Conservation (phyloP, 495 filamentous ascomycete species). For the Hypoxylon fragiforme region DNA sequence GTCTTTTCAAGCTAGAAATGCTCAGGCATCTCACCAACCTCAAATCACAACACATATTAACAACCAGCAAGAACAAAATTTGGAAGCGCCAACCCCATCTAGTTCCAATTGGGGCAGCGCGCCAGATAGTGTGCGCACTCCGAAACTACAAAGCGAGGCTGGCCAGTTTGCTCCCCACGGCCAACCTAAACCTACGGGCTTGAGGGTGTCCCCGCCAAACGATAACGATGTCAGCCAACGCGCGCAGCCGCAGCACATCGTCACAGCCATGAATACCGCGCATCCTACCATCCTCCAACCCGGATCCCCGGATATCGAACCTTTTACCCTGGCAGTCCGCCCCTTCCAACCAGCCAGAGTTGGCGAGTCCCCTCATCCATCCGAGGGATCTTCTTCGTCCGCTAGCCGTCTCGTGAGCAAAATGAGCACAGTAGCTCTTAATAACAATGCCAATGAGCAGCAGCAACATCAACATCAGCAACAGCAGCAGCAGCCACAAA, state of each 20-base stretch:
- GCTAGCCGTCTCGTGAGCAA: slow-evolving; percentile 28
- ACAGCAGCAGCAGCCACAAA: too few species aligned
- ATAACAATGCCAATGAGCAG: background rate
- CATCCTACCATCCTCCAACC: slow-evolving; percentile 8
- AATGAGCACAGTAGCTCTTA: slow-evolving; percentile 1
- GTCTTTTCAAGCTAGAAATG: background rate
- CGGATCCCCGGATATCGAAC: background rate
- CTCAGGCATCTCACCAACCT: slow-evolving; percentile 1
- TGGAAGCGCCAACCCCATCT: slow-evolving; percentile 16
- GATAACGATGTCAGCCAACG: slow-evolving; percentile 11
- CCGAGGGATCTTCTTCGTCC: slow-evolving; percentile 10
- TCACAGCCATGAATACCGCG: slow-evolving; percentile 20
- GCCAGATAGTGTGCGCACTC: slow-evolving; percentile 16
- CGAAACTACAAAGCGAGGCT: background rate
- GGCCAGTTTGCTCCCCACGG: background rate
- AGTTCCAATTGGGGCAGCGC: slow-evolving; percentile 34
- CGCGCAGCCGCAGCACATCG: slow-evolving; percentile 30
- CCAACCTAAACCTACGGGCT: slow-evolving; percentile 10
- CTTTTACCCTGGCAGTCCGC: too few species aligned
- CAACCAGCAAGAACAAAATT: background rate
- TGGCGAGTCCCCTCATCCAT: slow-evolving; percentile 7
- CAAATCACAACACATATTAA: slow-evolving; percentile 3
- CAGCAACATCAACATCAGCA: background rate
- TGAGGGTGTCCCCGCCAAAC: slow-evolving; percentile 21
- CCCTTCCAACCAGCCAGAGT: too few species aligned